These are phyloP conservation scores for Neurospora sp. DNA, from an alignment of 495 filamentous ascomycete species.

Conservation along the genomic window DNA sequence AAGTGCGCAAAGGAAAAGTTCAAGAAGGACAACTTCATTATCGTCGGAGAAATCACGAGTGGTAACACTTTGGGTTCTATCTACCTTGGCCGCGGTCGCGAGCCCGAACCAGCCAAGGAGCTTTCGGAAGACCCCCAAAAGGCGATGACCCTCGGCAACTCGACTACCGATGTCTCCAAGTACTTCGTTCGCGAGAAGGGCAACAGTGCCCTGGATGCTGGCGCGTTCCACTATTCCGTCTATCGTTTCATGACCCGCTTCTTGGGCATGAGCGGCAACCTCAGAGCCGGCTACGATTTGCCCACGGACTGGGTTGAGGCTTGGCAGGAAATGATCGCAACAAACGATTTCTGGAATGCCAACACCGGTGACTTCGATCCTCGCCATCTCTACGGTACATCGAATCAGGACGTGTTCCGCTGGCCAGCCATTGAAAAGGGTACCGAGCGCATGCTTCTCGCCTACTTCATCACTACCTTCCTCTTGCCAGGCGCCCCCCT, in stretches of 20 bases:
- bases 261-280: conserved; percentile 53
- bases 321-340: conserved; percentile 51
- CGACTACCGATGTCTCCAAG: conserved; percentile 27
- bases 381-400: conserved; percentile 58
- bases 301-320: conserved; percentile 51
- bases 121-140: conserved; percentile 1
- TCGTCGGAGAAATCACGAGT: conserved; percentile 54
- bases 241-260: conserved; percentile 60
- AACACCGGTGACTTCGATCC: conserved; percentile 61
- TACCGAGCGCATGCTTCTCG: conserved; percentile 51
- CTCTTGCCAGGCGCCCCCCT: conserved; percentile 58
- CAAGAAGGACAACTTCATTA: conserved; percentile 54
- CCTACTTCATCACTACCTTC: conserved; percentile 52
- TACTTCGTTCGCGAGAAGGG: conserved; percentile 49
- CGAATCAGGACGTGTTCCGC: conserved; percentile 67
- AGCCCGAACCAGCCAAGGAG: conserved; percentile 36
- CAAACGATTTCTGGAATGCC: conserved; percentile 56
- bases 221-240: conserved; percentile 63
- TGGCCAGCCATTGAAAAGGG: conserved; percentile 61
- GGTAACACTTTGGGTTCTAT: conserved; percentile 56
- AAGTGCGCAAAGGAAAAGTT: conserved; percentile 42
- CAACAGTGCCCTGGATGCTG: conserved; percentile 51
- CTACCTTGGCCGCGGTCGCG: conserved; percentile 55
- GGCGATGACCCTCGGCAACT: conserved; percentile 37
- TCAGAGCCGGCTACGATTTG: conserved; percentile 50